Evolutionary conservation across 805 yeast species (phyloP).

Genomic region (Myxozyma udenii): DNA sequence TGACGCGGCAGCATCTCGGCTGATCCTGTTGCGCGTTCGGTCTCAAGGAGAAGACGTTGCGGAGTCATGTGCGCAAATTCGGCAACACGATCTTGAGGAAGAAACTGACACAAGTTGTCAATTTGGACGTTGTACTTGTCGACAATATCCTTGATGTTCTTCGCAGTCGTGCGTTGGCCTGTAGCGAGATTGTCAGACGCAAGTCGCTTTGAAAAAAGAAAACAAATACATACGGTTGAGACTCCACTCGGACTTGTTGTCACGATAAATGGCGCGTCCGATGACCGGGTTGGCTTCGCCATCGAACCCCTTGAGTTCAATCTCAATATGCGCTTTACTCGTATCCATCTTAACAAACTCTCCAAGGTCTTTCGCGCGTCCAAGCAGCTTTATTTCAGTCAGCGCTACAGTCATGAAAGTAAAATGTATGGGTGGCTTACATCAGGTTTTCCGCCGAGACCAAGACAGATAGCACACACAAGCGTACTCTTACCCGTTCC

Average conservation of each 20-base stretch:
- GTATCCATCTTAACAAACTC: conserved; percentile 74
- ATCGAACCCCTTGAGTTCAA: conserved; percentile 47
- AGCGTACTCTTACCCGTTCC: conserved; percentile 95
- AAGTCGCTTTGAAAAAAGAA: not conserved
- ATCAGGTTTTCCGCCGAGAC: conserved; percentile 75
- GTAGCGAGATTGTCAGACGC: not conserved
- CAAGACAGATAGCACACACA: conserved; percentile 89
- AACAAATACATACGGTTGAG: conserved; percentile 34
- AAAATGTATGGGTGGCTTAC: too few relatives aligned
- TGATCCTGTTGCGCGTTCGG: conserved; percentile 74
- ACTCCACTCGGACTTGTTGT: conserved; percentile 35
- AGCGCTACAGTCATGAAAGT: not conserved
- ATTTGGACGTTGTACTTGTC: conserved; percentile 68
- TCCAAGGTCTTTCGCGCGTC: conserved; percentile 57
- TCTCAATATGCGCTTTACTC: conserved; percentile 47
- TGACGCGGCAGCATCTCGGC: conserved; percentile 58
- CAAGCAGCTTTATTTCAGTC: conserved; percentile 50
- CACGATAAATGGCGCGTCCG: conserved; percentile 39
- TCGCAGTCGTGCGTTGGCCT: conserved; percentile 32
- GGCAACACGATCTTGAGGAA: conserved; percentile 94
- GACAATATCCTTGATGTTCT: conserved; percentile 46
- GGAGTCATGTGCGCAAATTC: conserved; percentile 82
- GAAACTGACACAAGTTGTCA: conserved; percentile 87
- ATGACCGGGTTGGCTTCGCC: conserved; percentile 37
- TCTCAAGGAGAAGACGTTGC: conserved; percentile 67